Evolutionary conservation across 768 basidiomycete genomes (phyloP).

Genomic region (Brasilioporus rufonigricans): DNA sequence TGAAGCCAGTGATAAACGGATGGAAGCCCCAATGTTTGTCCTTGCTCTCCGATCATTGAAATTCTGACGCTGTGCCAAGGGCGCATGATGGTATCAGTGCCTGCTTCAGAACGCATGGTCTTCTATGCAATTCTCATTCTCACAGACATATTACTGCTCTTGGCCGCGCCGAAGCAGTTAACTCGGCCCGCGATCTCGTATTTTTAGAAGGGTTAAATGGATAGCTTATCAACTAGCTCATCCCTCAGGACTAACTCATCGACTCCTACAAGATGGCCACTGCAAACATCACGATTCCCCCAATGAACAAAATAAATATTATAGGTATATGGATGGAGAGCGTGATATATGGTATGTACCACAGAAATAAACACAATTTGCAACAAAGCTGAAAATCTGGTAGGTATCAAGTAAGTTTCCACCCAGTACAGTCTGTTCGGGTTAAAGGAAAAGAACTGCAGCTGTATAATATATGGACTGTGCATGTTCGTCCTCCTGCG

Average conservation of each 20-base stretch:
- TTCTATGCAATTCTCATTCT: no score
- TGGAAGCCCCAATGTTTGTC: no score
- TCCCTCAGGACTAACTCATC: not conserved
- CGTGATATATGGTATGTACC: not conserved
- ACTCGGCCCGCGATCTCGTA: not conserved
- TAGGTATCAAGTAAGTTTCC: not conserved
- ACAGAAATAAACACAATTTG: not conserved
- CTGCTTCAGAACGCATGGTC: no score
- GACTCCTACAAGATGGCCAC: not conserved
- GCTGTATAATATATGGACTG: not conserved
- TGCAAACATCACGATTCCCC: not conserved
- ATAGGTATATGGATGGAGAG: slow-evolving; percentile 1
- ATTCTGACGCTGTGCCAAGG: no score
- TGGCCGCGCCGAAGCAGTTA: not conserved
- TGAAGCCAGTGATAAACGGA: no score
- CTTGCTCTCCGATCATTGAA: no score
- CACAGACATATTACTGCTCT: not conserved
- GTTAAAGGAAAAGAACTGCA: not conserved
- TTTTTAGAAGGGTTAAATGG: not conserved
- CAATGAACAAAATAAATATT: not conserved
- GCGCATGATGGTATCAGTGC: no score
- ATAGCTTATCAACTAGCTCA: not conserved
- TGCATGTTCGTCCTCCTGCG: slow-evolving; percentile 2
- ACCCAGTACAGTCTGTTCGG: not conserved
- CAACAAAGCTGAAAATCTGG: not conserved